A percentile compares a stretch with the other conserved stretches of the same genome.
Conservation (phyloP, 352 stramenopile genomes). For the Phytophthora lateralis region DNA sequence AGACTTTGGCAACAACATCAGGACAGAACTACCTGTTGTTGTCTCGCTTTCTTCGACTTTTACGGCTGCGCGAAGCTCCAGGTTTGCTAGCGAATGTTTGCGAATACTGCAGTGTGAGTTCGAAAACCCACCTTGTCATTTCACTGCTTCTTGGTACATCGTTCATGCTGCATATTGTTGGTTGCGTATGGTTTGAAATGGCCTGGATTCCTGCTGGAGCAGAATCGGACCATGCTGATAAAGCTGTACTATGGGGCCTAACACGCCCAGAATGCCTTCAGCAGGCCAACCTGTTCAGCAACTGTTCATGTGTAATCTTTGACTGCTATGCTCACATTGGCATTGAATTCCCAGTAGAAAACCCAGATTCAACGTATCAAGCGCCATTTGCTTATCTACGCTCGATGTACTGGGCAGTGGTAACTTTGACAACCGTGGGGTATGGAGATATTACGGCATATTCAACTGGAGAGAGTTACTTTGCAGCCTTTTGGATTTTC, state of each 20-base stretch:
- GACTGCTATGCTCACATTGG: conserved; percentile 3
- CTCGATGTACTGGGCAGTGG: conserved; percentile 78
- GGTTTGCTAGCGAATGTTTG: conserved; percentile 55
- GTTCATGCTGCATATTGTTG: conserved; percentile 63
- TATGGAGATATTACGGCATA: conserved; percentile 82
- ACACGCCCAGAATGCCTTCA: conserved; percentile 44
- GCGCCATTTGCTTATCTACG: conserved; percentile 69
- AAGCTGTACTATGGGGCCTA: neutral
- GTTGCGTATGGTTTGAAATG: conserved; percentile 78
- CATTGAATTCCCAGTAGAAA: conserved; percentile 48
- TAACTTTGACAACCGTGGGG: conserved; percentile 69
- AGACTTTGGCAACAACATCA: conserved; percentile 34
- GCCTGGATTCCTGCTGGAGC: conserved; percentile 26
- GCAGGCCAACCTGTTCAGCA: conserved; percentile 51
- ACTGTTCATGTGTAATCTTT: conserved; percentile 1
- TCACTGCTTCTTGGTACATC: conserved; percentile 57
- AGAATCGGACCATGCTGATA: neutral
- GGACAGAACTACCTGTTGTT: conserved; percentile 37
- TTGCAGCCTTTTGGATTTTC: conserved; percentile 79
- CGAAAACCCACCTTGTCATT: conserved; percentile 55
- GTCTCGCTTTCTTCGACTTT: conserved; percentile 52
- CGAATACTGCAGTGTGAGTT: conserved; percentile 69
- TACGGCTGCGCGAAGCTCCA: conserved; percentile 49
- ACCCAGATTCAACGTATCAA: conserved; percentile 45
- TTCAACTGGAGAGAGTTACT: conserved; percentile 73